A percentile compares a stretch with the other conserved stretches of the same genome.
These are phyloP conservation scores for Gonium pectorale DNA, from an alignment of 139 green algal genomes.

Conservation along the genomic window DNA sequence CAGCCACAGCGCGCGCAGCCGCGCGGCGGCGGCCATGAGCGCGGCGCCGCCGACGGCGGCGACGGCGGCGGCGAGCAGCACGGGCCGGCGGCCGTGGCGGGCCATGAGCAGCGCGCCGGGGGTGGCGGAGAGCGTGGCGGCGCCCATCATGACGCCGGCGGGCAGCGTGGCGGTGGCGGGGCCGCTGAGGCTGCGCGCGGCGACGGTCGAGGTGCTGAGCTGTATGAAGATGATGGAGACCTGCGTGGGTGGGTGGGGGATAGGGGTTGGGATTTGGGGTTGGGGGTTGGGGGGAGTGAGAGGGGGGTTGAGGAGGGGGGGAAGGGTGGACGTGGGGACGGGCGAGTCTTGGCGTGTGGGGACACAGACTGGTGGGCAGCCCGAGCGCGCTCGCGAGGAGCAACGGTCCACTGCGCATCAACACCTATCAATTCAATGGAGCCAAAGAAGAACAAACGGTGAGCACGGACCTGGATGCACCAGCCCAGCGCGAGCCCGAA, in stretches of 20 bases:
- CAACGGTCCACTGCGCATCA: neutral
- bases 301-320: neutral
- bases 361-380: too few species aligned
- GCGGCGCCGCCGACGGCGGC: neutral
- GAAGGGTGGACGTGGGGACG: neutral
- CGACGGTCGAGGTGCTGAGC: neutral
- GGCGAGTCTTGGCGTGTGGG: neutral
- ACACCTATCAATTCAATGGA: neutral
- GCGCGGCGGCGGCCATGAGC: neutral
- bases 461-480: neutral
- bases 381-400: too few species aligned
- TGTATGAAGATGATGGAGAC: conserved; percentile 34
- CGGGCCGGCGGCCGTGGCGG: neutral
- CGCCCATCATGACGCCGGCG: conserved; percentile 32
- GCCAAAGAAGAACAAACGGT: neutral
- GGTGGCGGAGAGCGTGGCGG: neutral
- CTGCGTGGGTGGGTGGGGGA: neutral
- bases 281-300: neutral
- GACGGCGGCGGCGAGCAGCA: neutral
- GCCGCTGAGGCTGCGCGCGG: neutral
- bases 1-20: neutral
- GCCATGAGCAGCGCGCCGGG: conserved; percentile 7
- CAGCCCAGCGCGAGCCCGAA: conserved; percentile 3
- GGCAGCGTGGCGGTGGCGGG: neutral
- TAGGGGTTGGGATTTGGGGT: neutral